Percentiles rank a stretch among this genome's conserved stretches.
phyloP scores from a whole-genome alignment of 768 basidiomycete genomes.

The Mycena kentingensis region DNA sequence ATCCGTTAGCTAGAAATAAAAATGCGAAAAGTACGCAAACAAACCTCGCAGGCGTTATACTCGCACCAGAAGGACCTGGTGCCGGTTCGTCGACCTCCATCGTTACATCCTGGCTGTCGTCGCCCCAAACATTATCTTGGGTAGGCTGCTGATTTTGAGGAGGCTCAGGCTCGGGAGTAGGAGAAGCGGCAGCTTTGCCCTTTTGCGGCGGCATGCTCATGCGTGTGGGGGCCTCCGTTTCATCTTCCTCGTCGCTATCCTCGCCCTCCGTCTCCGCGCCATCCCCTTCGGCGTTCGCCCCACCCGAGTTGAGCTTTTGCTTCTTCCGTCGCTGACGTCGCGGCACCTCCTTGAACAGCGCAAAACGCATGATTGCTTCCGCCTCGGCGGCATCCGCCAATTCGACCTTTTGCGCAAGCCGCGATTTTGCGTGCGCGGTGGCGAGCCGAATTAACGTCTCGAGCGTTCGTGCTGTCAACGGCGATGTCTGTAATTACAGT shows the following conservation, averaged over 20 bases:
- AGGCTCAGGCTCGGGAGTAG: constrained; percentile 16
- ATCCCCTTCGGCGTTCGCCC: constrained; percentile 48
- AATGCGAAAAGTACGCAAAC: constrained; percentile 33
- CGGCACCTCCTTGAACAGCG: constrained; percentile 95
- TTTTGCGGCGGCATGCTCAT: constrained; percentile 49
- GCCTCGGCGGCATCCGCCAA: constrained; percentile 85
- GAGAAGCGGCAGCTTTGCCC: constrained; percentile 16
- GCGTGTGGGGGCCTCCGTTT: constrained; percentile 42
- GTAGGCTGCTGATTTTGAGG: constrained; percentile 33
- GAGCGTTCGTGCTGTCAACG: constrained; percentile 95
- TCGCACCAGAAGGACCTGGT: constrained; percentile 46
- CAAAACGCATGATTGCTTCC: constrained; percentile 94
- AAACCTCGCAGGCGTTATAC: constrained; percentile 61
- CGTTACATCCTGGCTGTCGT: constrained; percentile 63
- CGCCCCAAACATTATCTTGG: constrained; percentile 66
- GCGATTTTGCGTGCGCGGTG: constrained; percentile 96
- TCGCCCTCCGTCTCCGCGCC: constrained; percentile 58
- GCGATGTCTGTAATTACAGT: constrained; percentile 72
- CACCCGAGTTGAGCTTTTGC: constrained; percentile 79
- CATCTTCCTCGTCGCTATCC: constrained; percentile 52
- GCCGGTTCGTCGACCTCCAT: constrained; percentile 56
- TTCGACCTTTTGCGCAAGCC: constrained; percentile 83
- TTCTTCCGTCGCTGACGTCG: constrained; percentile 82
- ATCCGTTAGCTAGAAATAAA: too few relatives aligned
- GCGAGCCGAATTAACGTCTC: constrained; percentile 98